These are phyloP conservation scores for Escallonia herrerae DNA, from an alignment of 129 eudicot species.

Conservation along the genomic window DNA sequence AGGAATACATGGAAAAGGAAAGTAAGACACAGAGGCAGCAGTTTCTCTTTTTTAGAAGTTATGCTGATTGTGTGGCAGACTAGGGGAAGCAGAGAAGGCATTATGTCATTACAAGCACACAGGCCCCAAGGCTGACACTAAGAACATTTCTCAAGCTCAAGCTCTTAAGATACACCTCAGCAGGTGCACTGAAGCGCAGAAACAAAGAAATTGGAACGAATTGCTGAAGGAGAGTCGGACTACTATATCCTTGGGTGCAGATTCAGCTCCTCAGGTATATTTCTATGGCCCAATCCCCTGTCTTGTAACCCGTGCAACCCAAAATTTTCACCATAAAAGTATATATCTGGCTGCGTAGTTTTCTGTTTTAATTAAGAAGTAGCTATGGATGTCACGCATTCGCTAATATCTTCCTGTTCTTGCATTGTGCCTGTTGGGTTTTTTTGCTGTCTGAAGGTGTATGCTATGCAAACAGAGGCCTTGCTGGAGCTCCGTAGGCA, in stretches of 20 bases:
- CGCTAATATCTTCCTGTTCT: too few relatives aligned
- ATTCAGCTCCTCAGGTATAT: slow-evolving; percentile 75
- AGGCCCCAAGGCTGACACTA: slow-evolving; percentile 36
- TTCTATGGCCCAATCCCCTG: background rate
- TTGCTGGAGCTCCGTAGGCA: slow-evolving; percentile 57
- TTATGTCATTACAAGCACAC: slow-evolving; percentile 56
- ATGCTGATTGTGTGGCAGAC: slow-evolving; percentile 31
- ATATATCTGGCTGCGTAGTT: too few relatives aligned
- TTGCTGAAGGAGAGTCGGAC: slow-evolving; percentile 41
- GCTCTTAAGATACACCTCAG: slow-evolving; percentile 34
- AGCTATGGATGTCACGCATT: too few relatives aligned
- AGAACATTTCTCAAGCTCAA: slow-evolving; percentile 42
- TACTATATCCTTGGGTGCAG: slow-evolving; percentile 55
- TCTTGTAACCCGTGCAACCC: background rate
- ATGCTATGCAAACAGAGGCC: slow-evolving; percentile 75
- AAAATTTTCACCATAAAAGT: too few relatives aligned
- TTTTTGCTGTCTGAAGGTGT: slow-evolving; percentile 33
- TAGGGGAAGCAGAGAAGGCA: slow-evolving; percentile 75
- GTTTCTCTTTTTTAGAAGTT: too few relatives aligned
- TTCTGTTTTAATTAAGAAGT: too few relatives aligned
- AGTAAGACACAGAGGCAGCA: too few relatives aligned
- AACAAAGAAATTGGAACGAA: slow-evolving; percentile 38
- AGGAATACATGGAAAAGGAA: too few relatives aligned
- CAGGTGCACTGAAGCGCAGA: slow-evolving; percentile 37
- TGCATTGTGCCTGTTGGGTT: too few relatives aligned